phyloP scores from a whole-genome alignment of 345 rosid genomes.

The Crucihimalaya himalaica region DNA sequence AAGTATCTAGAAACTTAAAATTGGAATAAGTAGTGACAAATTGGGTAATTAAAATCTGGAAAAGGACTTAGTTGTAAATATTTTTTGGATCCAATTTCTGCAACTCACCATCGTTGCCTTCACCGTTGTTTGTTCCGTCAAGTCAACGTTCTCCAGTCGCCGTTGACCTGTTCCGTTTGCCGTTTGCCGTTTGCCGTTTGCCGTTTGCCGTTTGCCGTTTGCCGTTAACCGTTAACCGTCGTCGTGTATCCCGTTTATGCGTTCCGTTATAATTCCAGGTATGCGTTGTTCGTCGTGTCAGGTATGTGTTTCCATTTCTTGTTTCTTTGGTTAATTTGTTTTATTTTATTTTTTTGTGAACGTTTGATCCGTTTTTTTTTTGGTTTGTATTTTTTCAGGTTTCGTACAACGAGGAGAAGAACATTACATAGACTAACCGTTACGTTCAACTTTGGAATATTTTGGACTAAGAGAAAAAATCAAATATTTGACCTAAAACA shows the following conservation, averaged over 20 bases:
- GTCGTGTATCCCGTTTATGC: constrained; percentile 14
- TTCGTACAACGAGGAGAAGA: constrained; percentile 13
- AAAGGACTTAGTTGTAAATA: neutral
- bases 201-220: constrained; percentile 26
- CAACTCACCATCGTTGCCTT: neutral
- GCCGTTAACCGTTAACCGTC: constrained; percentile 25
- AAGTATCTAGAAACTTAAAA: neutral
- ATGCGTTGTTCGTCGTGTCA: constrained; percentile 41
- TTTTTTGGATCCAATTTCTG: neutral
- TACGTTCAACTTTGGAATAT: constrained; percentile 6
- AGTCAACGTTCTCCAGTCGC: neutral
- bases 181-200: constrained; percentile 18
- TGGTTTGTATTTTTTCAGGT: neutral
- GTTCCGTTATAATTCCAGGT: constrained; percentile 18
- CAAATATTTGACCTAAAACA: constrained; percentile 13
- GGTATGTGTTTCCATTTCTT: constrained; percentile 16
- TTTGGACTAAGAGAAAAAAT: constrained; percentile 10
- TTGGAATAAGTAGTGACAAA: neutral
- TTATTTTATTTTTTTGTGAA: neutral
- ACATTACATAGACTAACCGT: neutral
- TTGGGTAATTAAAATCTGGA: constrained; percentile 21
- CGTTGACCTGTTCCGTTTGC: constrained; percentile 26
- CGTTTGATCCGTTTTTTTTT: constrained; percentile 6
- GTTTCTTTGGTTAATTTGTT: neutral
- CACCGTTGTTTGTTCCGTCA: constrained; percentile 29